Base-by-base conservation (phyloP, 169 alveolate species). In the Cryptosporidium baileyi region DNA sequence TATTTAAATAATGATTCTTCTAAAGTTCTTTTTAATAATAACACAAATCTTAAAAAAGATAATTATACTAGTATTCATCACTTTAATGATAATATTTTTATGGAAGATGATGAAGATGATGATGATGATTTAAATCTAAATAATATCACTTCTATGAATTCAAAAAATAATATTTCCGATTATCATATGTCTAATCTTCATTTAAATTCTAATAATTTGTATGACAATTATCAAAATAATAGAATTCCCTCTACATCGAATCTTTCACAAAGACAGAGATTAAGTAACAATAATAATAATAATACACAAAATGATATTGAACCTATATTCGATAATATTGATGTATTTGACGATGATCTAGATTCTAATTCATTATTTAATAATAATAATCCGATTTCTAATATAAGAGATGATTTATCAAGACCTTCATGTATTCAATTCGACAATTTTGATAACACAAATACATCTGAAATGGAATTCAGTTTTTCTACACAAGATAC, bases 101-200 rank as follows among this genome's bases (percentile, higher is more conserved):
- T 74, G 85, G 80, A 63, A 26, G 85, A 74, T 40, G 85, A 74
- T 3, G 85, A 74, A 34, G 85, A 65, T 47, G 81, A 65, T 4
- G 81, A 74, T 15, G 74, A 74, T 2, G 30, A 19, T 1, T 22
- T 52, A 9, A 11, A 52, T 13, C 9, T 0, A 9, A 22, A 2
- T 57, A 30, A 2, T 24, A 17, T 57, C 3, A 24, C 13, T 22
- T n/a, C 41, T 57, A 17, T 6, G 26, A 57, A 30, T 57, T 5
- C 34, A n/a, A 22, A 24, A 57, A 24, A 24, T 17, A 24, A 24
- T 24, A 24, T 30, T 57, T 57, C 63, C 24, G 28, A 43, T 15
- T 24, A 45, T 15, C 28, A 65, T 49, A 65, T 65, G 45, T 17
- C 61, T 40, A 52, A 19, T 11, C 49, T 40, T 5, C 36, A 32